phyloP scores from a whole-genome alignment of 1,139 yeast species.

The Blastobotrys niveus region DNA sequence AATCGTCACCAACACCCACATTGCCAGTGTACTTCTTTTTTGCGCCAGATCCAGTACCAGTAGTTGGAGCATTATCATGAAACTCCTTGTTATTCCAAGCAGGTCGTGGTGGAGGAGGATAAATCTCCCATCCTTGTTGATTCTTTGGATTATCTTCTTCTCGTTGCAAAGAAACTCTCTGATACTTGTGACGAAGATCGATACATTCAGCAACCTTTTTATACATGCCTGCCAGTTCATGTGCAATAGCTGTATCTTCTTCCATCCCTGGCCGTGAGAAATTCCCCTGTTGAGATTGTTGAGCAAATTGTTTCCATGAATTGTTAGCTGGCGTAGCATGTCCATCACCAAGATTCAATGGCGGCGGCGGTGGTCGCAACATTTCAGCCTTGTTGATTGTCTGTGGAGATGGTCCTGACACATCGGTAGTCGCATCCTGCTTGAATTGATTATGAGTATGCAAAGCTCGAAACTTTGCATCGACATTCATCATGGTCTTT shows the following conservation, averaged over 20 bases:
- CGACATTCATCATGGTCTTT: conserved; percentile 58
- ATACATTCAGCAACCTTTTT: conserved; percentile 66
- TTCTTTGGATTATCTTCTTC: conserved; percentile 82
- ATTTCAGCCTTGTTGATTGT: conserved; percentile 19
- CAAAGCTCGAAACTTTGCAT: conserved; percentile 62
- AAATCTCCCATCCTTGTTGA: conserved; percentile 60
- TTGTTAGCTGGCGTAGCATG: conserved; percentile 5
- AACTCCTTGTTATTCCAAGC: conserved; percentile 72
- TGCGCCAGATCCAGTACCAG: conserved; percentile 6
- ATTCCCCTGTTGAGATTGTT: conserved; percentile 27
- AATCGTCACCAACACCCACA: conserved; percentile 44
- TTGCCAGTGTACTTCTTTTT: conserved; percentile 17
- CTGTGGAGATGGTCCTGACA: conserved; percentile 20
- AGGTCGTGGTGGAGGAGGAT: conserved; percentile 94
- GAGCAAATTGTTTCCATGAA: conserved; percentile 18
- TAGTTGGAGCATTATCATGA: conserved; percentile 32
- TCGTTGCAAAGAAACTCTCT: conserved; percentile 62
- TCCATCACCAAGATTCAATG: conserved; percentile 17
- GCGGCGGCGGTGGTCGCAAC: conserved; percentile 28
- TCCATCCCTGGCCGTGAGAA: conserved; percentile 24
- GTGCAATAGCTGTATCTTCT: conserved; percentile 61
- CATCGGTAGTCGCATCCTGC: conserved; percentile 20
- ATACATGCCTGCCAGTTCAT: conserved; percentile 66
- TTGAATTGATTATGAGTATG: conserved; percentile 13
- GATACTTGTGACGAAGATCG: conserved; percentile 71